These are phyloP conservation scores for Eutreptiella sp. DNA, from an alignment of 208 protist species.

Conservation along the genomic window DNA sequence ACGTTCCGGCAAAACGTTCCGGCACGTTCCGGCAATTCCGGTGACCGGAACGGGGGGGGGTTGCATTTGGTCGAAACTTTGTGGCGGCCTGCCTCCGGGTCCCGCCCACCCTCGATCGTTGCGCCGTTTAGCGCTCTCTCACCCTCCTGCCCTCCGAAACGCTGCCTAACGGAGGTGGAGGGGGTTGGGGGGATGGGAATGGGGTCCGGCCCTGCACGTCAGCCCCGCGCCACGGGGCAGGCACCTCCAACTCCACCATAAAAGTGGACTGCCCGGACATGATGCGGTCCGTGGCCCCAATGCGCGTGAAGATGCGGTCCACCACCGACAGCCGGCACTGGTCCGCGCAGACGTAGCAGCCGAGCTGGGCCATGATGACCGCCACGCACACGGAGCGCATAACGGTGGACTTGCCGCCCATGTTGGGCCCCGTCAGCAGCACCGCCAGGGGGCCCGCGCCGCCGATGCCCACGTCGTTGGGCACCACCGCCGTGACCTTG, in stretches of 20 bases:
- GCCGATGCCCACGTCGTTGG: conserved; percentile 52
- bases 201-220: too few species aligned
- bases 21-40: too few species aligned
- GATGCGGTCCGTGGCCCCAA: conserved; percentile 91
- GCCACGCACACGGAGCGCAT: conserved; percentile 87
- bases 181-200: too few species aligned
- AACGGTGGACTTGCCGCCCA: conserved; percentile 96
- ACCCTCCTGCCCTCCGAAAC: too few species aligned
- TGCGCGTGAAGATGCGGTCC: conserved; percentile 94
- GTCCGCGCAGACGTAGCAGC: conserved; percentile 73
- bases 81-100: too few species aligned
- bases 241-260: conserved; percentile 91
- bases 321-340: conserved; percentile 57
- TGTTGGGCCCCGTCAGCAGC: conserved; percentile 96
- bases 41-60: too few species aligned
- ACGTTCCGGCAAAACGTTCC: too few species aligned
- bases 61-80: too few species aligned
- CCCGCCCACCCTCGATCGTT: too few species aligned
- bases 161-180: too few species aligned
- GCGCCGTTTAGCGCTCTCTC: too few species aligned
- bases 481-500: conserved; percentile 46
- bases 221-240: too few species aligned
- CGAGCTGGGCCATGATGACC: conserved; percentile 91
- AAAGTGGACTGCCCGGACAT: conserved; percentile 95
- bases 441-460: conserved; percentile 50